Evolutionary conservation across 768 basidiomycete genomes (phyloP).

Genomic region (Leccinellum luteum): DNA sequence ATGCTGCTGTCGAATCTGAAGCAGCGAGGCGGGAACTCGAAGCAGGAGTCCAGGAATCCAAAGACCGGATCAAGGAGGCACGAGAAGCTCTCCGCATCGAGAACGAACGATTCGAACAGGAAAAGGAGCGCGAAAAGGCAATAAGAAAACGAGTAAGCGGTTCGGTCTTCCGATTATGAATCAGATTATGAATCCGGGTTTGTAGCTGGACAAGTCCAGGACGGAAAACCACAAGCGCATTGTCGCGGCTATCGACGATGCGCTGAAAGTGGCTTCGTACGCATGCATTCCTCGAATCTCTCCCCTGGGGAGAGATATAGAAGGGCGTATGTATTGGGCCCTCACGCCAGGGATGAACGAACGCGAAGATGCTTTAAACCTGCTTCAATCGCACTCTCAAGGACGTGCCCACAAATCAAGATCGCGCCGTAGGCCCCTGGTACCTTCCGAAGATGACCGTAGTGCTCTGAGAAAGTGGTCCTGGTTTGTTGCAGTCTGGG

Average conservation of each 20-base stretch:
- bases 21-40: slow-evolving; percentile 61
- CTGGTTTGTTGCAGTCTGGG: slow-evolving; percentile 79
- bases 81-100: slow-evolving; percentile 44
- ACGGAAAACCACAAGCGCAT: slow-evolving; percentile 49
- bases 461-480: slow-evolving; percentile 58
- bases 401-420: slow-evolving; percentile 30
- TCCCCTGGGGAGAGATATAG: slow-evolving; percentile 65
- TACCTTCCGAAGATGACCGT: slow-evolving; percentile 49
- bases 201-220: slow-evolving; percentile 42
- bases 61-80: slow-evolving; percentile 49
- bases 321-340: slow-evolving; percentile 67
- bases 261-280: slow-evolving; percentile 46
- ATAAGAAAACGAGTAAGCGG: slow-evolving; percentile 26
- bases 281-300: slow-evolving; percentile 52
- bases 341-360: slow-evolving; percentile 60
- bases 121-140: slow-evolving; percentile 56
- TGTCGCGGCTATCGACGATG: slow-evolving; percentile 51
- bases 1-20: slow-evolving; percentile 45
- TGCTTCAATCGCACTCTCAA: slow-evolving; percentile 23
- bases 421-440: slow-evolving; percentile 40
- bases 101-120: slow-evolving; percentile 29
- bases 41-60: slow-evolving; percentile 50
- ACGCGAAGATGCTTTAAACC: slow-evolving; percentile 44
- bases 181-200: slow-evolving; percentile 1
- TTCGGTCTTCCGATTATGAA: not conserved